Evolutionary conservation across 139 green algal species (phyloP), one percentile per base, ranked within the genome.

Genomic region (Auxenochlorella protothecoides): DNA sequence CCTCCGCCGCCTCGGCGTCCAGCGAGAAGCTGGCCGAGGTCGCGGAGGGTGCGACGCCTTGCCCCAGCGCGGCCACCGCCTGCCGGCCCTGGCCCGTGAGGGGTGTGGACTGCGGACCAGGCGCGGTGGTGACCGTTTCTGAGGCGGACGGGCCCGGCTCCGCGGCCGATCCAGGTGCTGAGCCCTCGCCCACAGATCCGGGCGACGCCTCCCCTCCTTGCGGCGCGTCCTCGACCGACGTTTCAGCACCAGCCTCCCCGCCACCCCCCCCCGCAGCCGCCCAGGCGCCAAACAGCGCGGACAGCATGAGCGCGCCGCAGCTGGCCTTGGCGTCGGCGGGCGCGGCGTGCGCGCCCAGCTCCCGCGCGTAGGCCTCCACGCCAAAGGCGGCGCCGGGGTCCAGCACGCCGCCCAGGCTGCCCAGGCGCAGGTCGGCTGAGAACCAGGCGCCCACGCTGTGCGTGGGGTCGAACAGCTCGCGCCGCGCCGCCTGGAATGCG

Each of bases 381-480:
- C 72, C 66, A 71, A 97, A 97, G 78, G 57, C 57, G 9, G 57
- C 11, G 9, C 57, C 57, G 9, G 57, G 57, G 9, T 62, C 57
- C 9, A 62, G 57, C 57, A 62, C 57, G 9, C 57, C 57, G 9
- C 57, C 57, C 57, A 62, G 57, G 11, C 57, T 27, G 15, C 63
- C 89, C 59, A 95, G 69, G 69, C 84, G 78, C 51, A 73, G 77
- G 81, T 97, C 92, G 5, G 74, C 64, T 11, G 65, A 70, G 74
- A 96, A 97, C 92, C 92, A 97, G 53, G 78, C 53, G 5, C 80
- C 78, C 6, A 92, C 81, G 15, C 63, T 80, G 55, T 83, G 73
- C 11, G 78, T 68, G 3, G 86, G 74, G 69, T 89, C 72, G 76
- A 92, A 96, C 67, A 94, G 81, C 66, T 87, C 73, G 2, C 72